Base-by-base conservation (phyloP, 345 rosid species). In the Microcos paniculata region DNA sequence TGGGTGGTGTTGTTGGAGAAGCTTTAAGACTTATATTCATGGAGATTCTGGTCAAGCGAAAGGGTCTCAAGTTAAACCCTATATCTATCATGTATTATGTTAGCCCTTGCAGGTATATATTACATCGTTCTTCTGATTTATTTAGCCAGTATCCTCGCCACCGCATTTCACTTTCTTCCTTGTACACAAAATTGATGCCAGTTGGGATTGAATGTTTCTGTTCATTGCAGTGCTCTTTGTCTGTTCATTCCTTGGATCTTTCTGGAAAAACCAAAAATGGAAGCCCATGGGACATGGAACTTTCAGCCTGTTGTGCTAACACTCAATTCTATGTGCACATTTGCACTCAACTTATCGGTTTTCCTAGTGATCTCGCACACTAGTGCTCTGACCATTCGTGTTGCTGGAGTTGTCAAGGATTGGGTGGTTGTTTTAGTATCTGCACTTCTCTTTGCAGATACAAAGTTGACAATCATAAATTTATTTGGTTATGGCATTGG, bases 1-100 rank as follows among this genome's bases (percentile, higher is more conserved):
- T 95, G 99, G 99, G 99, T 72, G 99, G 98, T 66, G 98, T 95
- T 24, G 85, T 95, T 78, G 99, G 98, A 66, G 99, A 95, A 86
- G 94, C 99, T 79, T 80, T 93, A 42, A 88, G 87, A 80, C 94
- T 95, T 55, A 91, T 95, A 55, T 93, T 90, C 87, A 95, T 95
- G 99, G 98, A 95, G 81, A 86, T 95, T 79, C 82, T 95, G 70
- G 99, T 95, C 49, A 95, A 95, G 87, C 84, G 93, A 81, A 95
- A 95, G 85, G 99, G 99, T 74, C 86, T 95, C 80, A 95, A 93
- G 74, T 57, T 93, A 79, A 95, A 93, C 80, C 99, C 99, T 31
- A 77, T 95, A 71, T 93, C 99, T 52, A 80, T 95, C 63, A 93
- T 93, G 98, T 95, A 93, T 73, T 95, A 95, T 68, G 93, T 95